These are phyloP conservation scores for Lycium barbarum DNA, from an alignment of 257 asterid species.

Conservation along the genomic window DNA sequence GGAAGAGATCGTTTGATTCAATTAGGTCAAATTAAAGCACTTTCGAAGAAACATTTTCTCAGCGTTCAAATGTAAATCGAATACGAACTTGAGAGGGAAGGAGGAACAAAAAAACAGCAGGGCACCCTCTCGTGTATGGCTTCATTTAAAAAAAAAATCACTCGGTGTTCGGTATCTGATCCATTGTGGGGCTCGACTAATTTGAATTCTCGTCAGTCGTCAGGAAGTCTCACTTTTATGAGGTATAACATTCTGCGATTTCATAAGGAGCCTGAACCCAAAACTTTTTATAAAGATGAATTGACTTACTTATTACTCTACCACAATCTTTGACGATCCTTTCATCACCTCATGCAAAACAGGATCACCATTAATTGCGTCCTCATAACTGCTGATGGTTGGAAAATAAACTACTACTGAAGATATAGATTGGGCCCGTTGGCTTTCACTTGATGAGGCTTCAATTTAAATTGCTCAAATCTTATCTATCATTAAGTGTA, in stretches of 20 bases:
- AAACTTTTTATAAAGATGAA: background rate
- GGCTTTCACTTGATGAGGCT: background rate
- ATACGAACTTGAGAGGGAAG: background rate
- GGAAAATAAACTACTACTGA: too few species aligned
- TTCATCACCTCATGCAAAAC: background rate
- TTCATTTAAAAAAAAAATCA: background rate
- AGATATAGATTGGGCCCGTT: background rate
- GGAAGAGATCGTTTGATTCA: background rate
- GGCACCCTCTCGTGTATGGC: background rate
- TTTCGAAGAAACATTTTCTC: background rate
- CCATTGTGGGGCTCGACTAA: fast-evolving
- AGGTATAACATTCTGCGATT: background rate
- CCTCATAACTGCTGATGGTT: background rate
- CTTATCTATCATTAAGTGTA: background rate
- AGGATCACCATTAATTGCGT: background rate
- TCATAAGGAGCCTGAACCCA: background rate
- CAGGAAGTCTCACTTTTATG: fast-evolving
- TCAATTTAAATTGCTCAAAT: background rate
- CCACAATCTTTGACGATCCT: background rate
- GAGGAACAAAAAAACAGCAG: background rate
- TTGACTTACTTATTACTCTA: background rate
- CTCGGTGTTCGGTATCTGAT: background rate
- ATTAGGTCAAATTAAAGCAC: background rate
- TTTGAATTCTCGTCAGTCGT: fast-evolving
- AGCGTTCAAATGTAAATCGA: background rate